Base-by-base conservation (phyloP, 306 rosid species). In the Canavalia gladiata region DNA sequence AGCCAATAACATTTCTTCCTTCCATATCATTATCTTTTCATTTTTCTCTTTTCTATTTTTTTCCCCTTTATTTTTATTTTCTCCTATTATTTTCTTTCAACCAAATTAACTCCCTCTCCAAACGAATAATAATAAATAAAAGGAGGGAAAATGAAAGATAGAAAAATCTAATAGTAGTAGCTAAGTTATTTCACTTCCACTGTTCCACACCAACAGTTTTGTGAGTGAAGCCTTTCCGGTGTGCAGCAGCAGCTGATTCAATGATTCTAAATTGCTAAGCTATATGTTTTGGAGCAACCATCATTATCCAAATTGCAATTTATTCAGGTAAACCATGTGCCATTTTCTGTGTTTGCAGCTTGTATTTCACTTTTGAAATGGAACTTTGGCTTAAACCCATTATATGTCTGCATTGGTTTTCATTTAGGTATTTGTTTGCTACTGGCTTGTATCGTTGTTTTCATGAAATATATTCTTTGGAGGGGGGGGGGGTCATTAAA, bases 1-100 rank as follows among this genome's bases (percentile, higher is more conserved):
- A 84, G 39, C 97, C 97, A 95, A 93, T 95, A 2, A 86, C 74
- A 18, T 83, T 87, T 72, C 77, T 43, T 78, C 82, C 39, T 76
- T 77, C 88, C 84, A 92, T 92, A 92, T 95, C 97, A 82, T 79
- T 60, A 83, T 84, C 85, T 74, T 55, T 64, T 50, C 52, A 51
- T 31, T 72, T 77, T 59, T 31, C 42, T 45, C 1, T 49, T 65
- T 63, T 62, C 33, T 56, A 2, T n/a, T 25, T 51, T 25, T 70
- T 12, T 51, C 37, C 9, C 6, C 4, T 31, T 9, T 29, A 13
- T 78, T 68, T 56, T 35, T 9, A 10, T 35, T 50, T 43, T 67
- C 62, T 78, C 3, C 68, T 11, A 8, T 45, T 11, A 30, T 41
- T 25, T 46, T 56, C 42, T 39, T 13, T 34, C 29, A 11, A 2